Evolutionary conservation across 306 rosid genomes (phyloP).

Genomic region (Acacia melanoxylon): DNA sequence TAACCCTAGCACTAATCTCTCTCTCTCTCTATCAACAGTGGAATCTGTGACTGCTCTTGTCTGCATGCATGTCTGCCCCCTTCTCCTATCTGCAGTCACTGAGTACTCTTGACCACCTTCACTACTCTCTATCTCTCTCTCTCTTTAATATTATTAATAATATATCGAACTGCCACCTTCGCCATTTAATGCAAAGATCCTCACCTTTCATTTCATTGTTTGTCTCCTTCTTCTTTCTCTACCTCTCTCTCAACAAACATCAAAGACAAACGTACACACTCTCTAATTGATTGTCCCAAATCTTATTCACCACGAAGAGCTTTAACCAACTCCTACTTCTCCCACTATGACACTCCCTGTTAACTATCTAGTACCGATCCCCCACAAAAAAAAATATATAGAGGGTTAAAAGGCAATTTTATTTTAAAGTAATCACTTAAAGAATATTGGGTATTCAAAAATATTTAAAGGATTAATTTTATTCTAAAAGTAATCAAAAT

Average conservation of each 20-base stretch:
- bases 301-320: slow-evolving; percentile 28
- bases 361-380: neutral
- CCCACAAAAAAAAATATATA: neutral
- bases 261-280: slow-evolving; percentile 20
- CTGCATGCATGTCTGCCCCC: slow-evolving; percentile 66
- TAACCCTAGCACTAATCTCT: neutral
- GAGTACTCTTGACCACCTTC: slow-evolving; percentile 64
- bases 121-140: slow-evolving; percentile 22
- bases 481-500: too few species aligned
- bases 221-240: slow-evolving; percentile 56
- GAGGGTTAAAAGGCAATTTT: too few species aligned
- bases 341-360: neutral
- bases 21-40: slow-evolving; percentile 52
- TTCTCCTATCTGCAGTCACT: slow-evolving; percentile 63
- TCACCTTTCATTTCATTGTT: slow-evolving; percentile 68
- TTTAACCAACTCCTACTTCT: neutral
- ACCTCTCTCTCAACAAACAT: neutral
- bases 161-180: slow-evolving; percentile 52
- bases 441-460: too few species aligned
- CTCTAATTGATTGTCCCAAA: slow-evolving; percentile 29
- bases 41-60: slow-evolving; percentile 72
- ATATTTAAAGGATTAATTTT: too few species aligned
- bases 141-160: neutral
- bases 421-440: too few species aligned
- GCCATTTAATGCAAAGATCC: slow-evolving; percentile 55